Evolutionary conservation across 2,329 filamentous ascomycete genomes (phyloP).

Genomic region (Fusarium zealandicum): DNA sequence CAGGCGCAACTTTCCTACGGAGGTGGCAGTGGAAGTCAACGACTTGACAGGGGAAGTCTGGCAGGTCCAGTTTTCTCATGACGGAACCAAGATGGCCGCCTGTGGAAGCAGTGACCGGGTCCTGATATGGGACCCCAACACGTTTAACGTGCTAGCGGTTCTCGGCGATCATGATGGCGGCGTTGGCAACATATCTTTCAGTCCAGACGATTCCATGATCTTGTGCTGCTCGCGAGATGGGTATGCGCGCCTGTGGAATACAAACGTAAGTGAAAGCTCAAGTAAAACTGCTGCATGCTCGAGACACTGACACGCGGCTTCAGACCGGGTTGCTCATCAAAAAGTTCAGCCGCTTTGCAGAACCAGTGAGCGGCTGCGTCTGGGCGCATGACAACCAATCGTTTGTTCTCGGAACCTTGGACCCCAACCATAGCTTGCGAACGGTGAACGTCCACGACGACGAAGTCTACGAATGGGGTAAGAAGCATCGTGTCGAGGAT

Average conservation of each 20-base stretch:
- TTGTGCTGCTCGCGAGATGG: slow-evolving; percentile 83
- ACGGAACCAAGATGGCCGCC: slow-evolving; percentile 82
- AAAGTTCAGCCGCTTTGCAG: slow-evolving; percentile 73
- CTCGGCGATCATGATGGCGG: slow-evolving; percentile 72
- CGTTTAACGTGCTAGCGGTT: slow-evolving; percentile 69
- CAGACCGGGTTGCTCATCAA: slow-evolving; percentile 70
- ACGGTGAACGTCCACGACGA: slow-evolving; percentile 74
- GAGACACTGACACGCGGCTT: slow-evolving; percentile 29
- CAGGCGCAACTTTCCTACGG: slow-evolving; percentile 77
- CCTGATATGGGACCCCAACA: slow-evolving; percentile 80
- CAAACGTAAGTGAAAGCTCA: slow-evolving; percentile 58
- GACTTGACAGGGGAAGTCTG: slow-evolving; percentile 86
- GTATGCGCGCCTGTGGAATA: slow-evolving; percentile 78
- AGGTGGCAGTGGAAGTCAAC: slow-evolving; percentile 72
- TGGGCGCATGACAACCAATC: slow-evolving; percentile 82
- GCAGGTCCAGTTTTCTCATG: slow-evolving; percentile 89
- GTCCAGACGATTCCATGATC: slow-evolving; percentile 85
- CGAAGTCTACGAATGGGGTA: slow-evolving; percentile 70
- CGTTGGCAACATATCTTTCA: slow-evolving; percentile 87
- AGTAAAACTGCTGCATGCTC: not conserved
- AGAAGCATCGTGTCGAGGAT: slow-evolving; percentile 80
- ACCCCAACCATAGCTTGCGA: slow-evolving; percentile 69
- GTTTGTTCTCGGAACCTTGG: slow-evolving; percentile 82
- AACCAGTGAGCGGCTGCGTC: slow-evolving; percentile 88
- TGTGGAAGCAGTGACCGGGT: slow-evolving; percentile 79